phyloP scores from a whole-genome alignment of 306 rosid species.

The Cucurbita argyrosperma region DNA sequence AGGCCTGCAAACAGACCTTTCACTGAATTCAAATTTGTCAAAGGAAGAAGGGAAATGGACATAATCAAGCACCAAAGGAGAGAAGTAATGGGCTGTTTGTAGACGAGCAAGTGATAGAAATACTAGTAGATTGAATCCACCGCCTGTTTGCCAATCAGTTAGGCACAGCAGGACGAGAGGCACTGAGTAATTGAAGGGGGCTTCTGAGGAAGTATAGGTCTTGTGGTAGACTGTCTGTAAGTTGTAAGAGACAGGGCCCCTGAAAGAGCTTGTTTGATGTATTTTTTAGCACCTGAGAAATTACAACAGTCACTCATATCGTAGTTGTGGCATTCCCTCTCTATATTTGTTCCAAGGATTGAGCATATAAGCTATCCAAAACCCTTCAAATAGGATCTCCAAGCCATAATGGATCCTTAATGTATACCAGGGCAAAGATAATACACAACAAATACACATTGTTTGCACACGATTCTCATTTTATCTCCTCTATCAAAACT shows the following conservation, averaged over 20 bases:
- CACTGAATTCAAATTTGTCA: not conserved
- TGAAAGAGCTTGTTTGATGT: no score
- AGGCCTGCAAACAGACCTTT: not conserved
- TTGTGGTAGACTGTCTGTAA: no score
- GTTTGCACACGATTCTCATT: constrained; percentile 6
- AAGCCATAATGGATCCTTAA: not conserved
- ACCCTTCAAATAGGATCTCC: not conserved
- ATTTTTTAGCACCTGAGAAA: no score
- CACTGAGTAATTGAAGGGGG: no score
- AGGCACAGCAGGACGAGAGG: not conserved
- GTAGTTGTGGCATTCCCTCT: not conserved
- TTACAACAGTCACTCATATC: no score
- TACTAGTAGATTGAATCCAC: not conserved
- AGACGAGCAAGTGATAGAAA: not conserved
- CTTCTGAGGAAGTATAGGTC: no score
- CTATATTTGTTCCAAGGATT: not conserved
- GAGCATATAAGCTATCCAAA: not conserved
- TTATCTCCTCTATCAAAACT: constrained; percentile 55
- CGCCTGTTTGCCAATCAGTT: not conserved
- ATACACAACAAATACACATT: no score
- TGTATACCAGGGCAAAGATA: not conserved
- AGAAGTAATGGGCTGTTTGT: no score
- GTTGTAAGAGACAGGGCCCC: no score
- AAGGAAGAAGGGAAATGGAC: not conserved
- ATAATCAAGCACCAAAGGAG: not conserved